These are phyloP conservation scores for Colletotrichum sp. DNA, from an alignment of 2,329 filamentous ascomycete genomes.

Conservation along the genomic window DNA sequence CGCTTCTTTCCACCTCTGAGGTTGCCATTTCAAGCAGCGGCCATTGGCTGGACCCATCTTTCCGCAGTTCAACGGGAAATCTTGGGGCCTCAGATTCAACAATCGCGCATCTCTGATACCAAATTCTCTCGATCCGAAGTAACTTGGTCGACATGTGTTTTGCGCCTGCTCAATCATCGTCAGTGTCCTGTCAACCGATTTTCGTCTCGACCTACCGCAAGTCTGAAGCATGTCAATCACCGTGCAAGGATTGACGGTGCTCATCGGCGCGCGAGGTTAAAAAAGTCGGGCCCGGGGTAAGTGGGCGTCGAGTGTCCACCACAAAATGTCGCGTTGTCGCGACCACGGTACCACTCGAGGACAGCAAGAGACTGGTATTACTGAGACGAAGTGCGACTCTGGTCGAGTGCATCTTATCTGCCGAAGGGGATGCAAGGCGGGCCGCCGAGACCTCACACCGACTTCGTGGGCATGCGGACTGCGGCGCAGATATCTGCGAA, in stretches of 20 bases:
- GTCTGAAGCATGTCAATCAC: conserved; percentile 5
- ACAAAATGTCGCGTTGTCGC: conserved; percentile 10
- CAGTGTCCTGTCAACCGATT: conserved; percentile 1
- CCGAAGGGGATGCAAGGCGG: neutral
- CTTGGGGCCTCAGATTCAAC: neutral
- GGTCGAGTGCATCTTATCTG: neutral
- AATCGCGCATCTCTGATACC: neutral
- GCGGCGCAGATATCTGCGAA: conserved; percentile 2
- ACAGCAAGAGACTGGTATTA: neutral
- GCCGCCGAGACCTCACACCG: neutral
- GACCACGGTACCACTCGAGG: neutral
- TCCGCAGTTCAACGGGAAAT: neutral
- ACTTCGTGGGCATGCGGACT: neutral
- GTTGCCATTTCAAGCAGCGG: neutral
- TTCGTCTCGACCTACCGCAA: conserved; percentile 12
- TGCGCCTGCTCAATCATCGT: neutral
- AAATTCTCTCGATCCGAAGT: neutral
- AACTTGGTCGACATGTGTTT: neutral
- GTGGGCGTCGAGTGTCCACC: conserved; percentile 20
- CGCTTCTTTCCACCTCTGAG: neutral
- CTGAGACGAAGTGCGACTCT: neutral
- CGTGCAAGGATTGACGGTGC: conserved; percentile 21
- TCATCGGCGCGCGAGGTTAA: conserved; percentile 14
- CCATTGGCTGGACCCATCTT: neutral
- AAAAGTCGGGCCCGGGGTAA: conserved; percentile 19